phyloP scores from a whole-genome alignment of 257 asterid genomes.

The Penstemon eatonii region DNA sequence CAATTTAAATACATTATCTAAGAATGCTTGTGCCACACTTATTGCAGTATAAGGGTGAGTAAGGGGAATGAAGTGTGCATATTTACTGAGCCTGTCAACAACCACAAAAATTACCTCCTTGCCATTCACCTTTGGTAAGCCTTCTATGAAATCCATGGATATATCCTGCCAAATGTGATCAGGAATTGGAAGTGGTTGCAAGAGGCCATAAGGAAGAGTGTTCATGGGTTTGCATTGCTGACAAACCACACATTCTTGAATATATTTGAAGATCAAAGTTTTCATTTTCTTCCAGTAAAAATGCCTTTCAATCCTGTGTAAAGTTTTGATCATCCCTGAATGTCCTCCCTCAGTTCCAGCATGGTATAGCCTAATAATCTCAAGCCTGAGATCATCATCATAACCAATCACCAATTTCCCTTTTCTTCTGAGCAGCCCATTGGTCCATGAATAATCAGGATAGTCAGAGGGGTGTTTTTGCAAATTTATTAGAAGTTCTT shows the following conservation, averaged over 20 bases:
- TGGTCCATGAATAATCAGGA: not conserved
- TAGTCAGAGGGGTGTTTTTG: too few species aligned
- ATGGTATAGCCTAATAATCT: not conserved
- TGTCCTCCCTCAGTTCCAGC: not conserved
- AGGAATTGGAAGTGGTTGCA: too few species aligned
- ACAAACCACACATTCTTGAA: not conserved
- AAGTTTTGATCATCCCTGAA: not conserved
- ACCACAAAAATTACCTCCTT: not conserved
- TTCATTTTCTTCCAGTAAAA: too few species aligned
- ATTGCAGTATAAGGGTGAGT: not conserved
- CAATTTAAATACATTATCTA: not conserved
- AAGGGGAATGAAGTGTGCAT: not conserved
- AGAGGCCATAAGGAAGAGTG: not conserved
- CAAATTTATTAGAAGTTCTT: too few species aligned
- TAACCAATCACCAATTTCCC: not conserved
- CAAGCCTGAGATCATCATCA: too few species aligned
- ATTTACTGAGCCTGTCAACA: not conserved
- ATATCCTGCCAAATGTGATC: not conserved
- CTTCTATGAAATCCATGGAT: slow-evolving; percentile 10
- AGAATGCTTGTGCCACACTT: not conserved
- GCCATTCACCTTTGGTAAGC: not conserved
- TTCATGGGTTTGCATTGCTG: not conserved
- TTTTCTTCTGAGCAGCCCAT: not conserved
- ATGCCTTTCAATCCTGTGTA: not conserved
- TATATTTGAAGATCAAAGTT: not conserved